phyloP scores from a whole-genome alignment of 1,284 basidiomycete species.

The Apiotrichum porosum region DNA sequence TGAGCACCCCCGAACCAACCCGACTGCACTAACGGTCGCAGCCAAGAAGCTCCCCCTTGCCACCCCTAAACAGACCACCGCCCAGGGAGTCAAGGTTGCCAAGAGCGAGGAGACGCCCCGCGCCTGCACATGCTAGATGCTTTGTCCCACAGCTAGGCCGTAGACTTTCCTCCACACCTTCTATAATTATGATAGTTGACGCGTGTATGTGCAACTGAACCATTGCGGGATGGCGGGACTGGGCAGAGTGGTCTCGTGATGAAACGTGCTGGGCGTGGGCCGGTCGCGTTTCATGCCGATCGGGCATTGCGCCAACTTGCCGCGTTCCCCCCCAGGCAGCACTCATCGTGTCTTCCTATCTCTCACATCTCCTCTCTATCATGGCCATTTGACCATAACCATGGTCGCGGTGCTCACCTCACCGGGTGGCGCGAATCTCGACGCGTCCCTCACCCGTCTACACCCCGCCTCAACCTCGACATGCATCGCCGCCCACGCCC shows the following conservation, averaged over 20 bases:
- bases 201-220: too few relatives aligned
- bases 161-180: too few relatives aligned
- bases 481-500: too few relatives aligned
- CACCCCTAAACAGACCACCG: slow-evolving; percentile 20
- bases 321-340: too few relatives aligned
- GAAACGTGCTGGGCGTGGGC: background rate
- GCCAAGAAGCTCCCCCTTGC: slow-evolving; percentile 43
- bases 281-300: background rate
- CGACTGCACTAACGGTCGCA: slow-evolving; percentile 14
- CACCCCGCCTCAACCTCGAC: too few relatives aligned
- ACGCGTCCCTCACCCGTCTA: too few relatives aligned
- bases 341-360: too few relatives aligned
- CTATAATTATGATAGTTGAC: too few relatives aligned
- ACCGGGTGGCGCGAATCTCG: background rate
- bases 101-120: slow-evolving; percentile 8
- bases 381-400: background rate
- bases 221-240: too few relatives aligned
- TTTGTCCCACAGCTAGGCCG: too few relatives aligned
- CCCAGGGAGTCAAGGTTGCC: slow-evolving; percentile 37
- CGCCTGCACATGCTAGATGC: slow-evolving; percentile 15
- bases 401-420: background rate
- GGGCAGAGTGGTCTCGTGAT: background rate
- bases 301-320: too few relatives aligned
- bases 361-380: background rate
- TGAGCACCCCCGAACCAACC: slow-evolving; percentile 21